These are phyloP conservation scores for Heimioporus punctisporus DNA, from an alignment of 1,284 basidiomycete genomes.

Conservation along the genomic window DNA sequence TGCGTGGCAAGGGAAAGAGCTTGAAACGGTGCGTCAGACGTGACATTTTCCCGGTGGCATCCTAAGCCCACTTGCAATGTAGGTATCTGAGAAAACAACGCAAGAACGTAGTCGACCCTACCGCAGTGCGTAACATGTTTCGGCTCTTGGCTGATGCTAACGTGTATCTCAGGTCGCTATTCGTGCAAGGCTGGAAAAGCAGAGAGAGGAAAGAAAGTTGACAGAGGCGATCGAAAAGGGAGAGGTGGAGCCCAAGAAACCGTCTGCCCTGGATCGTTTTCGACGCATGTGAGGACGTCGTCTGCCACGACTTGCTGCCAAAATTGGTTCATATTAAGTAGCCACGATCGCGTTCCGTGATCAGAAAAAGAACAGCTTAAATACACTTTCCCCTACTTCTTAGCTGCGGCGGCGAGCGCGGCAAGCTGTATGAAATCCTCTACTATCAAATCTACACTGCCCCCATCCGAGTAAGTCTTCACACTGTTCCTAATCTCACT, in stretches of 20 bases:
- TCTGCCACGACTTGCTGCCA: not conserved
- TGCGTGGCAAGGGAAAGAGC: conserved; percentile 83
- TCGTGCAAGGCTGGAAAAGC: conserved; percentile 67
- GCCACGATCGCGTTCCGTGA: too few relatives aligned
- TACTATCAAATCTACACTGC: conserved; percentile 51
- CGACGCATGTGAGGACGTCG: conserved; percentile 34
- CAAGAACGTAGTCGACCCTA: conserved; percentile 92
- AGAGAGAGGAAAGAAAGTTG: conserved; percentile 53
- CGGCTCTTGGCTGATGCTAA: not conserved
- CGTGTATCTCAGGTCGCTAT: conserved; percentile 55
- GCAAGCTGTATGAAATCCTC: conserved; percentile 45
- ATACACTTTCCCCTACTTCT: conserved; percentile 3
- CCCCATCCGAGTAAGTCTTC: conserved; percentile 46
- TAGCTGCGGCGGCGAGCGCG: conserved; percentile 16
- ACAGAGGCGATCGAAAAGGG: conserved; percentile 46
- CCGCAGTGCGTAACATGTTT: conserved; percentile 58
- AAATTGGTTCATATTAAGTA: not conserved
- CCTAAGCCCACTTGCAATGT: too few relatives aligned
- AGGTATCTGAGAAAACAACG: conserved; percentile 65
- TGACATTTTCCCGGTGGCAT: too few relatives aligned
- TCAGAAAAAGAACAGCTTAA: too few relatives aligned
- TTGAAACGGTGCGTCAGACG: conserved; percentile 63
- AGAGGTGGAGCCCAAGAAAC: conserved; percentile 42
- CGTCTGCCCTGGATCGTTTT: conserved; percentile 74
- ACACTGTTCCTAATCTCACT: conserved; percentile 27